Conservation (phyloP, 179 eudicot species). For the Beta lomatogona region DNA sequence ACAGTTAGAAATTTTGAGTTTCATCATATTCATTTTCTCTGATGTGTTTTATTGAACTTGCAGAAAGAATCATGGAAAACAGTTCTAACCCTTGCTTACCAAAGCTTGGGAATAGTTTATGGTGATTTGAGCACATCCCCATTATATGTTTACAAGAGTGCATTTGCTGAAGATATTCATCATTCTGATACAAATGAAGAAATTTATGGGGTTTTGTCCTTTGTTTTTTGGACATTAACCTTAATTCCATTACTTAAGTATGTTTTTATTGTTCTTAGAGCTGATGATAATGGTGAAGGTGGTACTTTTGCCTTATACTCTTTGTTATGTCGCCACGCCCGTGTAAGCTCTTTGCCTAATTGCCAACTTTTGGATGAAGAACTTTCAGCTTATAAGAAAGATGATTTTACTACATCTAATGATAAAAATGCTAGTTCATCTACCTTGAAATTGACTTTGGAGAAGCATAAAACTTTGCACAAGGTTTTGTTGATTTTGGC, state of each 20-base stretch:
- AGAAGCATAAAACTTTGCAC: slow-evolving; percentile 58
- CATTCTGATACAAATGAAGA: slow-evolving; percentile 52
- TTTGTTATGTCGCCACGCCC: slow-evolving; percentile 69
- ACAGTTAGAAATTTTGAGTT: neutral
- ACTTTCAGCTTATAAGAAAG: slow-evolving; percentile 48
- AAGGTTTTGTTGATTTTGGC: slow-evolving; percentile 72
- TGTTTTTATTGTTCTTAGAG: slow-evolving; percentile 69
- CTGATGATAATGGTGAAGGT: slow-evolving; percentile 90
- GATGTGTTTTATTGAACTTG: neutral
- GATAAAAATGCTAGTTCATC: slow-evolving; percentile 28
- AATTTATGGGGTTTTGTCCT: slow-evolving; percentile 65
- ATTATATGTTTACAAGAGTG: slow-evolving; percentile 60
- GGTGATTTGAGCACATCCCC: slow-evolving; percentile 85
- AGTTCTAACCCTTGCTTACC: slow-evolving; percentile 58
- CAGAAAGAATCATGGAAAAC: slow-evolving; percentile 79
- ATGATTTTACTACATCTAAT: slow-evolving; percentile 22
- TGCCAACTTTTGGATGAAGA: slow-evolving; percentile 54
- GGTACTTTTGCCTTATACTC: slow-evolving; percentile 88
- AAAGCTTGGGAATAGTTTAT: slow-evolving; percentile 80
- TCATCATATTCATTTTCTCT: neutral
- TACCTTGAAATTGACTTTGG: slow-evolving; percentile 49
- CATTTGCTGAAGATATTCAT: slow-evolving; percentile 53
- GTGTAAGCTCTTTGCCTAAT: slow-evolving; percentile 69
- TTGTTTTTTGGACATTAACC: slow-evolving; percentile 80
- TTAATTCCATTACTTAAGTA: slow-evolving; percentile 74